These are phyloP conservation scores for Fusarium coffeatum DNA, from an alignment of 2,329 filamentous ascomycete species.

Conservation along the genomic window DNA sequence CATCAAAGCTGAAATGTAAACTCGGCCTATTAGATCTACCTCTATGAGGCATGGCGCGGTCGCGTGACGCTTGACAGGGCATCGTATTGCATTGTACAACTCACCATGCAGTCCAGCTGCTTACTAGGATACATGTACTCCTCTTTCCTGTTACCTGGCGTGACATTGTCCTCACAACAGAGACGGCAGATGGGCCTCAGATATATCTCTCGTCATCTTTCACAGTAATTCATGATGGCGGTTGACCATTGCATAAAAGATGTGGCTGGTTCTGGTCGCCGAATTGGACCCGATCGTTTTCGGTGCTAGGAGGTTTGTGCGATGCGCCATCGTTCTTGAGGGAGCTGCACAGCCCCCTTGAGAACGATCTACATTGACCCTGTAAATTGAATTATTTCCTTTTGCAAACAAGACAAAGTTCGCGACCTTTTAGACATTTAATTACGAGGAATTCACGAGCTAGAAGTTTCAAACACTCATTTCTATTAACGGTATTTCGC, in stretches of 20 bases:
- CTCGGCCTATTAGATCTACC: background rate
- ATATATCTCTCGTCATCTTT: background rate
- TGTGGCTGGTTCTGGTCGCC: background rate
- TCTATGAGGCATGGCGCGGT: background rate
- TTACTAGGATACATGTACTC: background rate
- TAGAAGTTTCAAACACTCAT: no score
- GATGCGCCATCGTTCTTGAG: background rate
- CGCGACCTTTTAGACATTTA: no score
- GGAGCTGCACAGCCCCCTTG: background rate
- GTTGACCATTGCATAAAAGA: background rate
- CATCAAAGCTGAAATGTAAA: background rate
- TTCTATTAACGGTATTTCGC: no score
- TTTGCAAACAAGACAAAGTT: no score
- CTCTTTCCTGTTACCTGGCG: background rate
- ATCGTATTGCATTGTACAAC: background rate
- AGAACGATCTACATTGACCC: background rate
- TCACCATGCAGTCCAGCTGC: background rate
- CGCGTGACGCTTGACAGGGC: background rate
- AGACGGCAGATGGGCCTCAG: background rate
- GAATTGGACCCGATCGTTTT: background rate
- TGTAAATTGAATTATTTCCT: fast-evolving
- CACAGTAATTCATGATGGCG: no score
- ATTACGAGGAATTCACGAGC: no score
- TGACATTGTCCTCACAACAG: background rate
- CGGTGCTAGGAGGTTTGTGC: background rate